Base-by-base conservation (phyloP, 1,284 basidiomycete genomes). In the Apiotrichum akiyoshidainum region DNA sequence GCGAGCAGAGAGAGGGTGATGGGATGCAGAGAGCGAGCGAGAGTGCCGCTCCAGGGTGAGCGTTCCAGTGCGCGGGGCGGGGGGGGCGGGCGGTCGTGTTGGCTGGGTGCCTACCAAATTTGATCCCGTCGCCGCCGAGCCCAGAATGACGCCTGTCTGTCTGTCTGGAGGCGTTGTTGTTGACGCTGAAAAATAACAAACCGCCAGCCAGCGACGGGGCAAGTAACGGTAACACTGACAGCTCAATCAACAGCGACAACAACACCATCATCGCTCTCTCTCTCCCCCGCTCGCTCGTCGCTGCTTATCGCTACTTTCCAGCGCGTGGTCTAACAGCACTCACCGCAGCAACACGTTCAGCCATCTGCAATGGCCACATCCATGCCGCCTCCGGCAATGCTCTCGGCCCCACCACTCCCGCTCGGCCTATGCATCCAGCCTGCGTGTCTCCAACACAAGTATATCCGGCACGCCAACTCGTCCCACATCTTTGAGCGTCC, bases 401-500 rank as follows among this genome's bases (percentile, higher is more conserved):
- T 31, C 2, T 8, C 45, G 22, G 7, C 22, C 14, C 33, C 33
- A 19, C 55, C 33, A 21, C 42, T 45, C 34, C 70, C 71, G 1
- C 65, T 78, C 8, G 76, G 70, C 10, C 68, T 80, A n/a, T 73
- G 75, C 67, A 70, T 79, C 54, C 78, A 79, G 59, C 78, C 78
- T 16, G 74, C 74, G 41, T 79, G 78, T 54, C 64, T 73, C 4
- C 67, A 74, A 55, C 92, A 96, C 74, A 83, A 82, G 52, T 94
- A 86, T 70, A 90, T 92, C 58, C 86, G 91, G 17, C 85, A 86
- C 14, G 79, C 83, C 55, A 86, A 90, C 67, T 81, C 81, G 1
- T 89, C 87, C 0, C 80, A 81, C 55, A 86, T 94, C 58, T 85
- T 92, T 21, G 92, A 96, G 72, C 83, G 90, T n/a, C 92, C 92